These are phyloP conservation scores for Dactylorhiza incarnata DNA, from an alignment of 106 monocot genomes.

Conservation along the genomic window DNA sequence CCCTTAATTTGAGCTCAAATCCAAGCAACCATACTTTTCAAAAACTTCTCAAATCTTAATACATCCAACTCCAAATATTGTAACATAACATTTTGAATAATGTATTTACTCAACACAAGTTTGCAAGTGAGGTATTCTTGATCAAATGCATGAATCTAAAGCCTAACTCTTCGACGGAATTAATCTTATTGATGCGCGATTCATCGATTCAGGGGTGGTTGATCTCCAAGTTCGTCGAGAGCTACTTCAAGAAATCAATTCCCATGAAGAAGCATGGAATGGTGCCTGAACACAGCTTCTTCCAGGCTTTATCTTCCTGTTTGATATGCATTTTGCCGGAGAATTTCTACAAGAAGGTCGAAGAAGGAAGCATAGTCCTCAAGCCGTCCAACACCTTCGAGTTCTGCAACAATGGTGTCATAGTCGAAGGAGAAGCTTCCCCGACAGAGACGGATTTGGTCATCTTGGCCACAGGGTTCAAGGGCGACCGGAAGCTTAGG, in stretches of 20 bases:
- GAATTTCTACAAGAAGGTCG: conserved; percentile 57
- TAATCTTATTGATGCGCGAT: no score
- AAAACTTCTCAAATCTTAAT: no score
- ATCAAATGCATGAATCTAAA: no score
- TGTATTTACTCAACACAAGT: no score
- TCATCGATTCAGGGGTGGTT: conserved; percentile 33
- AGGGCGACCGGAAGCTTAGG: conserved; percentile 64
- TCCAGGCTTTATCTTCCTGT: conserved; percentile 25
- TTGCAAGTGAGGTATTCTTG: no score
- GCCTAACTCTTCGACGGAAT: no score
- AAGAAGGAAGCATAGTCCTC: conserved; percentile 63
- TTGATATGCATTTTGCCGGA: conserved; percentile 27
- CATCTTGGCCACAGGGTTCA: conserved; percentile 68
- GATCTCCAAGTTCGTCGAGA: conserved; percentile 46
- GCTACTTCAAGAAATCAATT: conserved; percentile 34
- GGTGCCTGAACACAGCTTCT: conserved; percentile 60
- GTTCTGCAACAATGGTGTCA: conserved; percentile 48
- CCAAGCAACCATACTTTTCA: no score
- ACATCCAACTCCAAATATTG: no score
- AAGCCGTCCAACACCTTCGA: conserved; percentile 34
- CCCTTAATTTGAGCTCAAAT: no score
- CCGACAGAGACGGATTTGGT: conserved; percentile 38
- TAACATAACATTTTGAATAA: no score
- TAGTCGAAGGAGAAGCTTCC: conserved; percentile 23
- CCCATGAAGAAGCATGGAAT: conserved; percentile 64